phyloP scores from a whole-genome alignment of 768 basidiomycete genomes.

The Lactarius deliciosus region DNA sequence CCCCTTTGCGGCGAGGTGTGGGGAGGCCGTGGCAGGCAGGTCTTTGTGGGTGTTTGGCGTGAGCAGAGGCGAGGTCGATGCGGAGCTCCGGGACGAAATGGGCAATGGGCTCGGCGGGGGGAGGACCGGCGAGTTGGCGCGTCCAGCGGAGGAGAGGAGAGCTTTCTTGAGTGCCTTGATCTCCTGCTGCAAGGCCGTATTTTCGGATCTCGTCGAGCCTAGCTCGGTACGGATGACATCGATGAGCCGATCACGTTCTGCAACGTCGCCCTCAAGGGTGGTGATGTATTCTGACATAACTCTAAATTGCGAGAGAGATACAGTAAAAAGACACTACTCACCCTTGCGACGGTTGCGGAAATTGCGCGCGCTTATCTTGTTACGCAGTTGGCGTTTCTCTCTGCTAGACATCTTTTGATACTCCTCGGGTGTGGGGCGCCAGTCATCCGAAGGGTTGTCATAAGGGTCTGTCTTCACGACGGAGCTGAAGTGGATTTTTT shows the following conservation, averaged over 20 bases:
- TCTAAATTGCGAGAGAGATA: conserved; percentile 7
- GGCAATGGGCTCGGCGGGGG: conserved; percentile 48
- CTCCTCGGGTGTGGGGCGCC: conserved; percentile 87
- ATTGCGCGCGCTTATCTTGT: conserved; percentile 95
- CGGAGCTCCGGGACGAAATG: conserved; percentile 31
- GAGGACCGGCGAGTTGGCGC: conserved; percentile 40
- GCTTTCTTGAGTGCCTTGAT: conserved; percentile 71
- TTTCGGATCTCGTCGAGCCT: conserved; percentile 76
- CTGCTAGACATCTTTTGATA: conserved; percentile 94
- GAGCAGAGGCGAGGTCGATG: conserved; percentile 37
- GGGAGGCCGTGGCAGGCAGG: conserved; percentile 52
- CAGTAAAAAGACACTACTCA: conserved; percentile 34
- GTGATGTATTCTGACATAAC: conserved; percentile 78
- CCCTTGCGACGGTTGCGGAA: conserved; percentile 95
- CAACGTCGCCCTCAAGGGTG: conserved; percentile 90
- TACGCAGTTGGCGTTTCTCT: conserved; percentile 93
- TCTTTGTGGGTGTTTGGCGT: conserved; percentile 80
- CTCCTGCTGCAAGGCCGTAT: conserved; percentile 77
- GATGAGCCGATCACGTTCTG: conserved; percentile 87
- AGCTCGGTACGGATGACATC: conserved; percentile 85
- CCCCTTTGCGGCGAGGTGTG: conserved; percentile 49
- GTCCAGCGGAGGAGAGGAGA: conserved; percentile 64
- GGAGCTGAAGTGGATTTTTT: conserved; percentile 45
- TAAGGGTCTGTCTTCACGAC: conserved; percentile 45
- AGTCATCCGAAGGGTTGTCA: conserved; percentile 67